Evolutionary conservation across 441 rosid species (phyloP).

Genomic region (Eutrema salsugineum): DNA sequence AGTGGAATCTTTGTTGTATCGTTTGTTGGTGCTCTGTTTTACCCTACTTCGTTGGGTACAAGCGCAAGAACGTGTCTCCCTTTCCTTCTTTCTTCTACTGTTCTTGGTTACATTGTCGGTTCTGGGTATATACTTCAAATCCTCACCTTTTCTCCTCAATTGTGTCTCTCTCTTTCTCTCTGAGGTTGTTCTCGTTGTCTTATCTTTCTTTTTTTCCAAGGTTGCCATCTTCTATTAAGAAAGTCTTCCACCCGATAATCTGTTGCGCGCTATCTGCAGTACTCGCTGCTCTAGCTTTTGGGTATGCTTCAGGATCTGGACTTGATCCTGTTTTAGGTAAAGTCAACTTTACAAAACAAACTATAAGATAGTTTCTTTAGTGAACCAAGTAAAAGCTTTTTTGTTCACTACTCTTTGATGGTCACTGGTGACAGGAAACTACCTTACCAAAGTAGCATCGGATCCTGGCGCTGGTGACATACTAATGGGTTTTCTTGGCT

Average conservation of each 20-base stretch:
- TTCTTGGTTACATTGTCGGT: constrained; percentile 86
- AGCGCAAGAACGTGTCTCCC: constrained; percentile 87
- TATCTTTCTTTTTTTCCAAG: constrained; percentile 30
- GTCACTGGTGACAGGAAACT: constrained; percentile 56
- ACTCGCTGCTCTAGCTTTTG: constrained; percentile 79
- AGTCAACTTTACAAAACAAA: background rate
- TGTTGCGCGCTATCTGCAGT: constrained; percentile 87
- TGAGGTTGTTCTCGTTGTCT: background rate
- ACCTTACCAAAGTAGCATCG: constrained; percentile 73
- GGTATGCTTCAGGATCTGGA: constrained; percentile 77
- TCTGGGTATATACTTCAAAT: constrained; percentile 59
- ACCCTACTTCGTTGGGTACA: constrained; percentile 73
- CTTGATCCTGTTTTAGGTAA: constrained; percentile 86
- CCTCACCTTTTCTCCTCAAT: background rate
- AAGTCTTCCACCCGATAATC: constrained; percentile 81
- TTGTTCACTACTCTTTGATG: background rate
- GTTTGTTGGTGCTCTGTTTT: constrained; percentile 59
- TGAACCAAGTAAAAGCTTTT: background rate
- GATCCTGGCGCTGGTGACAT: constrained; percentile 98
- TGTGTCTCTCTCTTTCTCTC: background rate
- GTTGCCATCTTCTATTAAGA: constrained; percentile 75
- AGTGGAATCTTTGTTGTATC: constrained; percentile 69
- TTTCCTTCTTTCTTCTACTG: constrained; percentile 88
- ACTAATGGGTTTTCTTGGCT: constrained; percentile 93
- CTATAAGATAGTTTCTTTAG: background rate